Base-by-base conservation (phyloP, 2,329 filamentous ascomycete genomes). In the Rosellinia necatrix region DNA sequence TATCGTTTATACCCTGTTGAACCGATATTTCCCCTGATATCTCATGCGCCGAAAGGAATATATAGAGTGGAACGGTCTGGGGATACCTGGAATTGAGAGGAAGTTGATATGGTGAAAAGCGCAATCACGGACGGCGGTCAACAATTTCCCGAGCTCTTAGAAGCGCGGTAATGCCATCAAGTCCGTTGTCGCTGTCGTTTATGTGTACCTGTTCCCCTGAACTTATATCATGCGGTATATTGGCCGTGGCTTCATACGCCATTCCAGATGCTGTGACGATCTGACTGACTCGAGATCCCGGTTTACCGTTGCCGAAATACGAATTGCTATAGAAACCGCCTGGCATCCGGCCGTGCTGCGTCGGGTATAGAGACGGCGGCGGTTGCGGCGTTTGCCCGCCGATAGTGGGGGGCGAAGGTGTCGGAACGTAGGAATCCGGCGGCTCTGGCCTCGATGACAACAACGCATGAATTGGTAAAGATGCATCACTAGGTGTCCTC, bases 101-200 rank as follows among this genome's bases (percentile, higher is more conserved):
- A 17, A 13, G 40, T 25, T 15, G 32, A 15, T 42, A 17, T 24
- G 47, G 17, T 6, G 3, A 21, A 7, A 21, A 15, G 15, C 27
- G 8, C 27, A 21, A 32, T 61, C 44, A 64, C 6, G 49, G 60
- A 48, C 75, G 72, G 37, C 77, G 76, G 54, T 80, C 79, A 34
- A 86, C 81, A 58, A 86, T 81, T 62, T 86, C 83, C 27, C 83
- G 82, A 8, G 84, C 84, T 58, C 76, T 76, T 1, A 86, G 68
- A 9, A 87, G 71, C 6, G 83, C 83, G 56, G 76, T 83, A 71
- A 87, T 82, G 2, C 83, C 83, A 58, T 86, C 83, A 17, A 85
- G 70, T 3, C 70, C 67, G 4, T 60, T 61, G 3, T 72, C 71
- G 2, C 64, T 40, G 6, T 37, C 22, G 24, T 37, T 49, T n/a